Conservation (phyloP, 2,329 filamentous ascomycete genomes). For the Myriosclerotinia duriaeana region DNA sequence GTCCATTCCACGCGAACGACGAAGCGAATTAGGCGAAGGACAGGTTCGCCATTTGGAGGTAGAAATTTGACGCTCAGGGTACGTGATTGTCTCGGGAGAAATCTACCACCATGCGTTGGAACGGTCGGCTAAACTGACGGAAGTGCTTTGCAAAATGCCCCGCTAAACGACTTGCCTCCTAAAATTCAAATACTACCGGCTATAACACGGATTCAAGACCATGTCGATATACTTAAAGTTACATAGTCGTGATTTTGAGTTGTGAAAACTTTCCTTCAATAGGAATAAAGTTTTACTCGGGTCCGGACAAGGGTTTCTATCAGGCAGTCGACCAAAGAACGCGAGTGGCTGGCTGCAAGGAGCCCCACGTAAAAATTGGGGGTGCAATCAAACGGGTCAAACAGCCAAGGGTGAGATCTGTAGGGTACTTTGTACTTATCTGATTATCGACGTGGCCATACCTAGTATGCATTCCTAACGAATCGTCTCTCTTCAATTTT, state of each 20-base stretch:
- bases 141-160: slow-evolving; percentile 7
- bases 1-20: not conserved
- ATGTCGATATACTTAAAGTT: slow-evolving; percentile 1
- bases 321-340: not conserved
- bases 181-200: not conserved
- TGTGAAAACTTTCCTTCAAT: slow-evolving; percentile 11
- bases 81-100: slow-evolving; percentile 7
- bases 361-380: slow-evolving; percentile 15
- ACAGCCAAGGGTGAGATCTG: slow-evolving; percentile 10
- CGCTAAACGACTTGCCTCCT: slow-evolving; percentile 4
- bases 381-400: not conserved
- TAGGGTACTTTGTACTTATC: slow-evolving; percentile 12
- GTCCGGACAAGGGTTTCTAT: slow-evolving; percentile 7
- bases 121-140: slow-evolving; percentile 9
- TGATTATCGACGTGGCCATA: slow-evolving; percentile 18
- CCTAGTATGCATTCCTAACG: not conserved
- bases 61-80: not conserved
- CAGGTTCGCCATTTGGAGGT: slow-evolving; percentile 4
- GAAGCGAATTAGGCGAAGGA: slow-evolving; percentile 11
- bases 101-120: slow-evolving; percentile 1
- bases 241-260: not conserved
- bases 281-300: slow-evolving; percentile 13
- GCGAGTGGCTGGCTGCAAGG: slow-evolving; percentile 4
- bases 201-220: not conserved
- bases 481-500: not conserved